These are phyloP conservation scores for Aristolochia contorta DNA, from an alignment of 164 flowering plant genomes.

Conservation along the genomic window DNA sequence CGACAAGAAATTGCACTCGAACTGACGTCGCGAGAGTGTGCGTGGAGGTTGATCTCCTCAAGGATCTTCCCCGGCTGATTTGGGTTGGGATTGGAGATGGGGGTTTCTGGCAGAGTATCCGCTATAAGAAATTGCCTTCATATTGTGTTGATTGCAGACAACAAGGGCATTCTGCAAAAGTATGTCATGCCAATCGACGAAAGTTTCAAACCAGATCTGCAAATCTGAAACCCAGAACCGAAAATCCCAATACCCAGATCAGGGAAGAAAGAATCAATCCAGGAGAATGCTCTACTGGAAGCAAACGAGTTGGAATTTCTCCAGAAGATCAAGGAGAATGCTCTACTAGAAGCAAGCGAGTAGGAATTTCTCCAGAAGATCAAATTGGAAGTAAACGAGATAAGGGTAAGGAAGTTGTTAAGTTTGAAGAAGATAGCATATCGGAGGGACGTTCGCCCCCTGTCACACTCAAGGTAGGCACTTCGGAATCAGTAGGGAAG, in stretches of 20 bases:
- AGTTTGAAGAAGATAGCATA: background rate
- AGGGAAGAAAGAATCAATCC: too few species aligned
- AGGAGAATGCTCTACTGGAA: background rate
- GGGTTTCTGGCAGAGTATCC: slow-evolving; percentile 2
- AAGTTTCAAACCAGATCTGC: background rate
- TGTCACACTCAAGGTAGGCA: background rate
- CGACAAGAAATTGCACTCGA: too few species aligned
- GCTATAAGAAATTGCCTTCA: background rate
- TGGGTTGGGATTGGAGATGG: slow-evolving; percentile 4
- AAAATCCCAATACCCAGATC: background rate
- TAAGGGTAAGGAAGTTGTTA: background rate
- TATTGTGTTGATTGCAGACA: background rate
- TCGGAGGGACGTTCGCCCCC: background rate
- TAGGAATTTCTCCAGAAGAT: background rate
- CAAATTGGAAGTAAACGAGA: background rate
- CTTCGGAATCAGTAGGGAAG: background rate
- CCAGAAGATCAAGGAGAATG: too few species aligned
- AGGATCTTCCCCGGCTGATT: background rate
- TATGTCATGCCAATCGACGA: background rate
- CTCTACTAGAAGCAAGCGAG: too few species aligned
- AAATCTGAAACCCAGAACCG: background rate
- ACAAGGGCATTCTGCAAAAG: slow-evolving; percentile 2
- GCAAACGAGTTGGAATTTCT: background rate
- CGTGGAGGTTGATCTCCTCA: slow-evolving; percentile 2
- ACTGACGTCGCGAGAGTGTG: too few species aligned